Percentiles rank a stretch among this genome's conserved stretches.
These are phyloP conservation scores for Triticum dicoccoides DNA, from an alignment of 176 grass and related monocot species.

Conservation along the genomic window DNA sequence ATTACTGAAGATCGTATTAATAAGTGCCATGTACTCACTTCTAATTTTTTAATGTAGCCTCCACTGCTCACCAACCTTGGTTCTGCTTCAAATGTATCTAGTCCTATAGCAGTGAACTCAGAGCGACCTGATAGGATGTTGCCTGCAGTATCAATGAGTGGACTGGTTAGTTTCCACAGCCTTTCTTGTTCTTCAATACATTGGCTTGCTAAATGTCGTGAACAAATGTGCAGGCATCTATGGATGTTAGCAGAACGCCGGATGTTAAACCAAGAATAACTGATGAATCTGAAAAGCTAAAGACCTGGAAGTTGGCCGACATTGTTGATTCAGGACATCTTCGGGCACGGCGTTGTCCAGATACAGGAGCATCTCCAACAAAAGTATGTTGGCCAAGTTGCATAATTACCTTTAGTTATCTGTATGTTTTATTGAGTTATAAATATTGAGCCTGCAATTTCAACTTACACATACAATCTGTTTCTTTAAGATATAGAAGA, in stretches of 20 bases:
- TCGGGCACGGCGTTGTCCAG: conserved; percentile 69
- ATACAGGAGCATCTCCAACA: conserved; percentile 55
- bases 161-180: conserved; percentile 57
- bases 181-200: conserved; percentile 22
- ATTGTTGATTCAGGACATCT: conserved; percentile 77
- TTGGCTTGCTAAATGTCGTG: conserved; percentile 24
- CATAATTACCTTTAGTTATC: background rate
- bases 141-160: conserved; percentile 86
- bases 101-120: conserved; percentile 73
- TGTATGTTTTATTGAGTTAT: conserved; percentile 13
- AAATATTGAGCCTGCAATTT: conserved; percentile 1
- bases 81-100: conserved; percentile 81
- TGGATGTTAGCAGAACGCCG: conserved; percentile 72
- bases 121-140: conserved; percentile 81
- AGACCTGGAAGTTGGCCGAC: conserved; percentile 86
- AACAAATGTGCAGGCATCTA: conserved; percentile 59
- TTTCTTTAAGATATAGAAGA: background rate
- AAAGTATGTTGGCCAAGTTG: conserved; percentile 54
- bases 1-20: background rate
- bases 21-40: conserved; percentile 8
- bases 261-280: conserved; percentile 95
- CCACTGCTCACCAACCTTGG: conserved; percentile 69
- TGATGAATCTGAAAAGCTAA: conserved; percentile 88
- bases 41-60: conserved; percentile 58
- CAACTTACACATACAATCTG: conserved; percentile 2